Evolutionary conservation across 2,329 filamentous ascomycete genomes (phyloP), one percentile per base, ranked within the genome.

Genomic region (Meredithiella fracta): DNA sequence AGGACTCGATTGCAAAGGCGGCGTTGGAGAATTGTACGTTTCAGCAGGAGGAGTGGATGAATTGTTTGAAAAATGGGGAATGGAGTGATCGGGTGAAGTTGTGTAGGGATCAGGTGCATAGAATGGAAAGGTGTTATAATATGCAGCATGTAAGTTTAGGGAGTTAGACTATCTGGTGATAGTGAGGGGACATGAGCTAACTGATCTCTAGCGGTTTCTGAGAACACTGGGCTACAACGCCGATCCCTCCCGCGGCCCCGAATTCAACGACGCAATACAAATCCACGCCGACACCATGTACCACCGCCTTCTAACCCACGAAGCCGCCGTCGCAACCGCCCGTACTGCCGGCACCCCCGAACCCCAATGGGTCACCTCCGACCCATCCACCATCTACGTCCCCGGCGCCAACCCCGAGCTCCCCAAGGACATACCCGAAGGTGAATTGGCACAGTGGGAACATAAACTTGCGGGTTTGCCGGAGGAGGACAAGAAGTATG

Each of bases 231-330:
- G 92, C 3, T 97, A 96, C 66, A 77, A 94, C 34, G 78, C 80
- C 6, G 79, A 79, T 25, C 72, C 79, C 60, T 78, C 84, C 47
- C 78, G 82, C 22, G 72, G 82, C 7, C 70, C 75, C 0, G 76
- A 82, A 29, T 76, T 86, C 53, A 86, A 95, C 63, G 90, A 96
- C 67, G 79, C 84, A 62, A 88, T 98, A 60, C 92, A 97, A 69
- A 87, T 97, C 83, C 90, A 96, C 67, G 91, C 91, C 58, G 92
- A 98, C 70, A 80, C 79, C 60, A 75, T 98, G 42, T 98, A 89
- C 68, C 85, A 91, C 64, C 80, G 85, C 62, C 88, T 97, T 82
- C 69, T 94, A 38, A 77, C 80, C 59, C 88, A 94, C 66, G 91
- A 98, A 68, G 74, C 73, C 20, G 78, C 76, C 60, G 80, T 86